Base-by-base conservation (phyloP, 306 rosid species). In the Ceratonia siliqua region DNA sequence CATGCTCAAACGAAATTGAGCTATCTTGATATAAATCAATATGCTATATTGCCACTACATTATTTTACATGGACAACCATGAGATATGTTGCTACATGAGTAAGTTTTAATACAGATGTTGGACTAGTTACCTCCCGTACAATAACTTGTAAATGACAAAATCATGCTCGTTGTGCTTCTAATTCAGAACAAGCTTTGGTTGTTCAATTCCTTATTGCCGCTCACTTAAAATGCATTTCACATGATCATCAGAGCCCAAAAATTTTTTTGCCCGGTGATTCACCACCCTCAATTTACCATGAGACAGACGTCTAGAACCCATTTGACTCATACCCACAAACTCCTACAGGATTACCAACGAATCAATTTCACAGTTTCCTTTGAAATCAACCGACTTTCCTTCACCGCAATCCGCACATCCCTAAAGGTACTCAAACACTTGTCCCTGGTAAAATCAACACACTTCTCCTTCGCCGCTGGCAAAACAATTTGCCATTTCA, bases 221-320 rank as follows among this genome's bases (percentile, higher is more conserved):
- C 52, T 65, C 73, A 33, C 80, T 82, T 20, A 76, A 78, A 62
- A 70, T 69, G 41, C 42, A 32, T 52, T 78, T 77, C 75, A 87
- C 75, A 36, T 73, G 56, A 27, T 81, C 39, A 61, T 74, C 72
- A 39, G 2, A 81, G 3, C 82, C 84, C 32, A 82, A 15, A 72
- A 92, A 68, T 52, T 87, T 92, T 36, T 81, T 32, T 49, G 92
- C 90, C 83, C 82, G 77, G 76, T 61, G 82, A 85, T 79, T 85
- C 39, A 75, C 73, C 68, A 21, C 41, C 2, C 72, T 48, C 13
- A 76, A 39, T 56, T 76, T 25, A 46, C 72, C 5, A 56, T 36
- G 67, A 71, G 30, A 35, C 18, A 72, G 38, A 71, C 39, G 53
- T 20, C 15, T 10, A 22, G 4, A 55, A 71, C 75, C 79, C 54